A percentile compares a stretch with the other conserved stretches of the same genome.
These are phyloP conservation scores for Penicillium sp. DNA, from an alignment of 2,329 filamentous ascomycete species.

Conservation along the genomic window DNA sequence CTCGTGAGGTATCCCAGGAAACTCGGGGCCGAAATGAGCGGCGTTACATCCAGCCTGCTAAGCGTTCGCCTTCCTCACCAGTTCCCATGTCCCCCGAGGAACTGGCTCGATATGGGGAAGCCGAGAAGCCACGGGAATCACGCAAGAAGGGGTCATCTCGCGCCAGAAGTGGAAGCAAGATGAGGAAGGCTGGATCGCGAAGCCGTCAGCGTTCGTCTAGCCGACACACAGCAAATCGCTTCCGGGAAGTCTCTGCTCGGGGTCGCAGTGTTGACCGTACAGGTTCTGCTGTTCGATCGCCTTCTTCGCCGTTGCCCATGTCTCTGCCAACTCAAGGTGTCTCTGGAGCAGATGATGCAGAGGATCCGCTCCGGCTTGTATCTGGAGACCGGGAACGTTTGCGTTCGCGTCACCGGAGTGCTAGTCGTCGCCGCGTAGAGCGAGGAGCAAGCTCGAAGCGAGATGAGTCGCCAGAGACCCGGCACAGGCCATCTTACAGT, in stretches of 20 bases:
- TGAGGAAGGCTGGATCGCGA: conserved; percentile 50
- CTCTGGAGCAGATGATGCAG: conserved; percentile 62
- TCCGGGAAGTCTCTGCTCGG: conserved; percentile 43
- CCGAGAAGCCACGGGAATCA: conserved; percentile 51
- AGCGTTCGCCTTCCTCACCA: conserved; percentile 88
- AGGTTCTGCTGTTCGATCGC: conserved; percentile 67
- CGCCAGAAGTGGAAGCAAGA: conserved; percentile 53
- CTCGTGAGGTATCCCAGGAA: conserved; percentile 68
- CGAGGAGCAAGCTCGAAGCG: conserved; percentile 48
- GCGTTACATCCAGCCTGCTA: conserved; percentile 73
- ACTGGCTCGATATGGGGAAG: conserved; percentile 51
- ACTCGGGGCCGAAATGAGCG: conserved; percentile 66
- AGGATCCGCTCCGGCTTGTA: conserved; percentile 58
- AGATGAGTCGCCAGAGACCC: conserved; percentile 53
- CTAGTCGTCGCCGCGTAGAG: conserved; percentile 51
- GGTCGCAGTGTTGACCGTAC: conserved; percentile 67
- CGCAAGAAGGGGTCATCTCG: conserved; percentile 39
- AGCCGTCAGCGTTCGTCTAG: conserved; percentile 48
- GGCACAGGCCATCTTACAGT: conserved; percentile 43
- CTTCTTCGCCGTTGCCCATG: conserved; percentile 79
- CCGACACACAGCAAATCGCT: conserved; percentile 45
- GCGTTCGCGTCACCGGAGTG: conserved; percentile 56
- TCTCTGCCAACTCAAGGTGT: conserved; percentile 51
- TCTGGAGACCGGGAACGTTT: conserved; percentile 51
- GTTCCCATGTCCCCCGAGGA: conserved; percentile 95